Percentiles rank a stretch among this genome's conserved stretches.
Conservation (phyloP, 345 rosid species). For the Euphorbia tirucalli region DNA sequence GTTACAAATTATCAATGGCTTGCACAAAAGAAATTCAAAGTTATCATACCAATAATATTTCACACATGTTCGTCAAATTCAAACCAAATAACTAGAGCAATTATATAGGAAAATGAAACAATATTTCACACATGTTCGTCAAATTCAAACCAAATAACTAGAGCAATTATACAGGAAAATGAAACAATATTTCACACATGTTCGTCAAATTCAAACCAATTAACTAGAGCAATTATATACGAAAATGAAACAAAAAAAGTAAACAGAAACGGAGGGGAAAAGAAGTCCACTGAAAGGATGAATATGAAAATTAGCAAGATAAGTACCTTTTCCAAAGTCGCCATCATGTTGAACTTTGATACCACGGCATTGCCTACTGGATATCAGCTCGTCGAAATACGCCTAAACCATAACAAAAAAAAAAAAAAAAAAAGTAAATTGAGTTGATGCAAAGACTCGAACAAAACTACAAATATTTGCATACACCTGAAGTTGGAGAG, state of each 20-base stretch:
- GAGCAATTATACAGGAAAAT: not conserved
- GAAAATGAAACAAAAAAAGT: not conserved
- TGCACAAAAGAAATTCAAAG: not conserved
- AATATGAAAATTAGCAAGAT: not conserved
- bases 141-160: no score
- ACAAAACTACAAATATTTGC: not conserved
- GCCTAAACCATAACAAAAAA: slow-evolving; percentile 39
- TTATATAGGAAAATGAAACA: not conserved
- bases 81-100: not conserved
- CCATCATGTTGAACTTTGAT: slow-evolving; percentile 49
- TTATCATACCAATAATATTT: not conserved
- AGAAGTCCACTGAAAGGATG: not conserved
- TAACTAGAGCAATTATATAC: not conserved
- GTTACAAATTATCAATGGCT: not conserved
- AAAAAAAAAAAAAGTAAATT: not conserved
- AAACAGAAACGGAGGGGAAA: not conserved
- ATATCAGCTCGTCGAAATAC: slow-evolving; percentile 61
- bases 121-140: not conserved
- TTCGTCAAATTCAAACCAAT: no score
- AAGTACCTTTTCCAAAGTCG: slow-evolving; percentile 54
- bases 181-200: not conserved
- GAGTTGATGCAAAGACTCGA: not conserved
- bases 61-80: no score
- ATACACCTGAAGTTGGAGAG: slow-evolving; percentile 54
- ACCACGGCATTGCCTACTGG: slow-evolving; percentile 41